Evolutionary conservation across 1,284 basidiomycete genomes (phyloP), one percentile per base, ranked within the genome.

Genomic region (Agaricales sp.): DNA sequence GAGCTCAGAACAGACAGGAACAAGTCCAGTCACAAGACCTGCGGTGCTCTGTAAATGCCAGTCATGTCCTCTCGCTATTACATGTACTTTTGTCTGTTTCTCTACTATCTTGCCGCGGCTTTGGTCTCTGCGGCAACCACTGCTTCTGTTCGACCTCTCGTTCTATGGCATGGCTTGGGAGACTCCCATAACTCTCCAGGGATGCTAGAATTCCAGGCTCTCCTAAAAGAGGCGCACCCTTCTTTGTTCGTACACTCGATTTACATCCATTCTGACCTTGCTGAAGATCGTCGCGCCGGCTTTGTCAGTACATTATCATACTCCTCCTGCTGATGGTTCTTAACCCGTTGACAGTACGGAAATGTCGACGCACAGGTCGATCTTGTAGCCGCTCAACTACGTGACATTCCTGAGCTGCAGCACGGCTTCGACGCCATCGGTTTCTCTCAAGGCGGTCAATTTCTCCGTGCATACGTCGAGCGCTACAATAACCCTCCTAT

Each of bases 141-240:
- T 4, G 46, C 45, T 2, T 38, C 52, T 2, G 61, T 61, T 22
- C 74, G 87, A 25, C 87, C 92, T 1, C 71, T 97, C 37, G 94
- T 96, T 26, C 70, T 98, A 52, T 98, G 94, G 95, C 95, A 99
- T 67, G 95, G 95, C 3, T 72, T 98, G 41, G 93, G 88, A 12
- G 82, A 87, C 61, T 74, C 77, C 0, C 74, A 85, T 57, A 68
- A 69, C 47, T 82, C 80, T 1, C 64, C 76, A 0, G 85, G 82
- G 12, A 86, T 91, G 71, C 63, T 79, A 45, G 69, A 80, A 47
- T 87, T 95, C 58, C 75, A 78, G 48, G 65, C 71, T 2, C 66
- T 77, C 52, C 77, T 96, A 57, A 74, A 84, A 61, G 67, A 75
- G 0, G 72, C 87, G 20, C 80, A 92, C 63, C 86, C 85, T 0